Percentiles rank a stretch among this genome's conserved stretches.
Conservation (phyloP, 139 green algal species). For the Nannochloris sp. region DNA sequence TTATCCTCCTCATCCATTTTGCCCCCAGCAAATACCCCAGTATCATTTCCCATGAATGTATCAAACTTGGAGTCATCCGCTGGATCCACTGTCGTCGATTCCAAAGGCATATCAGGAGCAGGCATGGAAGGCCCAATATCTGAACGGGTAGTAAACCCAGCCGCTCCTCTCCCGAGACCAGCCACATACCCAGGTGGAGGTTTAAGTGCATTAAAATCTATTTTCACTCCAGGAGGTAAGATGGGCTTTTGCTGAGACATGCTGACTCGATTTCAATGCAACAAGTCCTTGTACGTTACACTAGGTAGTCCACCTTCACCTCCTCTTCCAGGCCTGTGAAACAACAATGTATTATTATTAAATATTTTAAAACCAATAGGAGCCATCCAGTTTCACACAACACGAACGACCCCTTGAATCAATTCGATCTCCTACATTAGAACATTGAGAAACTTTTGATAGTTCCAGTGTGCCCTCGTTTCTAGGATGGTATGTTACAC, state of each 20-base stretch:
- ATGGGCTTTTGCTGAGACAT: neutral
- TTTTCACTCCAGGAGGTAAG: constrained; percentile 16
- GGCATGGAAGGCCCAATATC: constrained; percentile 77
- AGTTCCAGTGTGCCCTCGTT: too few relatives aligned
- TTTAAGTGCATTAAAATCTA: constrained; percentile 74
- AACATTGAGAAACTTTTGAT: too few relatives aligned
- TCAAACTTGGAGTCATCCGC: constrained; percentile 87
- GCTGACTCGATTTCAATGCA: neutral
- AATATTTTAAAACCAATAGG: too few relatives aligned
- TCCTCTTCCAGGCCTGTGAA: too few relatives aligned
- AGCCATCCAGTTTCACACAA: too few relatives aligned
- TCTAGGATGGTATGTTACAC: too few relatives aligned
- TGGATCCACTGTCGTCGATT: constrained; percentile 31
- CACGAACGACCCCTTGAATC: too few relatives aligned
- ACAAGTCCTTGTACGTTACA: too few relatives aligned
- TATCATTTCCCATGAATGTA: constrained; percentile 93
- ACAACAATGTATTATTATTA: too few relatives aligned
- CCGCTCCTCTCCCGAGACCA: constrained; percentile 87
- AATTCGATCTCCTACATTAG: too few relatives aligned
- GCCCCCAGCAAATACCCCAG: constrained; percentile 67
- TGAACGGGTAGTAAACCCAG: constrained; percentile 95
- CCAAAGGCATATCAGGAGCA: constrained; percentile 22
- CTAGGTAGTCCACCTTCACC: too few relatives aligned
- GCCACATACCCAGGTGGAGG: constrained; percentile 84
- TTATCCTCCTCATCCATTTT: constrained; percentile 69